phyloP scores from a whole-genome alignment of 768 basidiomycete species.

The Pisolithus microcarpus region DNA sequence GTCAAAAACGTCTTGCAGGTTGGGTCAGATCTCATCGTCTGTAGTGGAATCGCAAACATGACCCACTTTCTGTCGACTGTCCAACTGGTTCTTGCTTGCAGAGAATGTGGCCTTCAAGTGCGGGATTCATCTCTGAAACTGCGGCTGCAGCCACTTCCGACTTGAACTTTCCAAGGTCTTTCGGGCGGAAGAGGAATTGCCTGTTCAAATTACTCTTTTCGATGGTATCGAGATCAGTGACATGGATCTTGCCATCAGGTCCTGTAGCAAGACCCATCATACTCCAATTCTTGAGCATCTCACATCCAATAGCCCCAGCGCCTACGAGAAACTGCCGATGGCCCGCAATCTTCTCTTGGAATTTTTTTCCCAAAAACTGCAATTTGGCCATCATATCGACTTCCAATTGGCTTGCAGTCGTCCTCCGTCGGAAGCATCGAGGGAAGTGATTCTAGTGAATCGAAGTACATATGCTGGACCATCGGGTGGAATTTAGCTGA shows the following conservation, averaged over 20 bases:
- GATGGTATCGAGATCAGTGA: conserved; percentile 97
- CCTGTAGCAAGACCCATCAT: conserved; percentile 94
- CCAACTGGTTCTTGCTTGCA: conserved; percentile 93
- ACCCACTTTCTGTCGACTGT: conserved; percentile 83
- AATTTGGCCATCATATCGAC: conserved; percentile 90
- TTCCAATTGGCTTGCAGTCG: conserved; percentile 74
- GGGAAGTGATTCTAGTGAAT: conserved; percentile 93
- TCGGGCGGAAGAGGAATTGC: conserved; percentile 95
- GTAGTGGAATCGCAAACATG: not conserved
- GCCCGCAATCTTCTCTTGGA: conserved; percentile 88
- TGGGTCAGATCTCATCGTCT: conserved; percentile 13
- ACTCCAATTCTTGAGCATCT: conserved; percentile 99
- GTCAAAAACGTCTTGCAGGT: conserved; percentile 66
- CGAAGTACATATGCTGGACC: conserved; percentile 93
- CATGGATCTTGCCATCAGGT: conserved; percentile 72
- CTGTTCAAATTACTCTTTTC: conserved; percentile 98
- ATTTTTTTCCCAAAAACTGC: conserved; percentile 90
- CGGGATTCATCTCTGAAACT: conserved; percentile 94
- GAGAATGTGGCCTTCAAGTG: conserved; percentile 75
- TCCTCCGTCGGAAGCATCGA: conserved; percentile 63
- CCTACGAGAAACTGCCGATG: conserved; percentile 96
- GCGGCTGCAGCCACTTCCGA: conserved; percentile 88
- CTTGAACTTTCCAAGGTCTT: conserved; percentile 97
- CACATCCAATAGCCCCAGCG: conserved; percentile 98
- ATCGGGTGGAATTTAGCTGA: conserved; percentile 98